Evolutionary conservation across 179 eudicot genomes (phyloP).

Genomic region (Actinidia chinensis): DNA sequence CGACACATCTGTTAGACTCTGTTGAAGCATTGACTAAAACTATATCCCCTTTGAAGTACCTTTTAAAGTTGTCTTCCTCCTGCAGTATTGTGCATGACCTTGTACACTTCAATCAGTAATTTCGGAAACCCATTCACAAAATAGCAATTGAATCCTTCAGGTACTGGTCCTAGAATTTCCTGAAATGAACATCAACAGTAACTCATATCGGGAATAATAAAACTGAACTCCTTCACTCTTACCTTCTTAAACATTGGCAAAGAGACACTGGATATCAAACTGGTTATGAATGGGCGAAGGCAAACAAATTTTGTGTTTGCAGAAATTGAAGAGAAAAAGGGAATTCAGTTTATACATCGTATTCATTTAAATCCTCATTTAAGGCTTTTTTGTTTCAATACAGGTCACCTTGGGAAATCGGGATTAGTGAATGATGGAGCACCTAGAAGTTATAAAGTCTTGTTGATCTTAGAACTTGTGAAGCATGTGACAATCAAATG

Average conservation of each 20-base stretch:
- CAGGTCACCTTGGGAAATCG: too few species aligned
- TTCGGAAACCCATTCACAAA: slow-evolving; percentile 69
- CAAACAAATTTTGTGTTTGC: neutral
- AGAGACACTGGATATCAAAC: neutral
- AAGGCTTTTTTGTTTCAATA: too few species aligned
- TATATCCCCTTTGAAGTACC: slow-evolving; percentile 47
- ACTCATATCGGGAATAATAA: neutral
- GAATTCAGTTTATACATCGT: neutral
- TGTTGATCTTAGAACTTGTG: too few species aligned
- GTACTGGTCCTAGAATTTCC: slow-evolving; percentile 74
- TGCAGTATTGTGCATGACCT: slow-evolving; percentile 55
- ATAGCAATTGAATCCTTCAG: slow-evolving; percentile 85
- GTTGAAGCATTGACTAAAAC: slow-evolving; percentile 3
- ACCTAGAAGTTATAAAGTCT: too few species aligned
- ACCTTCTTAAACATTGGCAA: neutral
- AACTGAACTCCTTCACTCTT: neutral
- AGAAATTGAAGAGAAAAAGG: neutral
- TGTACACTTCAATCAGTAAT: slow-evolving; percentile 82
- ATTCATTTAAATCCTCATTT: too few species aligned
- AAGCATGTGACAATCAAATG: too few species aligned
- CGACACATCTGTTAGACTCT: neutral
- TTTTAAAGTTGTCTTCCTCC: slow-evolving; percentile 62
- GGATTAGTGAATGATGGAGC: too few species aligned
- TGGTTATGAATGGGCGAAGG: neutral
- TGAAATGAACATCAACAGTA: slow-evolving; percentile 33